Evolutionary conservation across 2,329 filamentous ascomycete species (phyloP).

Genomic region (Akanthomyces lecanii): DNA sequence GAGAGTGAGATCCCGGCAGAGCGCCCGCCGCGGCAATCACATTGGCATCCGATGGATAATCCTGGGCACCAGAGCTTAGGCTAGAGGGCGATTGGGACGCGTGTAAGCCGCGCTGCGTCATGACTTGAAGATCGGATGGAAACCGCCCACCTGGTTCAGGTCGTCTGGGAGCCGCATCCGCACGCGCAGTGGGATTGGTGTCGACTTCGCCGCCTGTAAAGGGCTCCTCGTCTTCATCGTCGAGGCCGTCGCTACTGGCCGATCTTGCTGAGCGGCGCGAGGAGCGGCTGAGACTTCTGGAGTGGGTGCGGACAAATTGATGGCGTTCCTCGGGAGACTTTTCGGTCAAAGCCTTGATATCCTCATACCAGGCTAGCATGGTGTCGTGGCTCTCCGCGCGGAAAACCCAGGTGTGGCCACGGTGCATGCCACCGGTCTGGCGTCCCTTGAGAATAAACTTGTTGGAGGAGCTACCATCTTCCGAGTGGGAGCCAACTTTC

Average conservation of each 20-base stretch:
- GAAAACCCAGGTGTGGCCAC: conserved; percentile 70
- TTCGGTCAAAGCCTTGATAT: conserved; percentile 85
- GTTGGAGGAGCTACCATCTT: conserved; percentile 77
- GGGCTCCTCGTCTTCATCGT: conserved; percentile 64
- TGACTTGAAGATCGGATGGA: conserved; percentile 87
- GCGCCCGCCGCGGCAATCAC: conserved; percentile 55
- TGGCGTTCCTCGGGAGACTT: conserved; percentile 83
- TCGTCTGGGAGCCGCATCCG: conserved; percentile 56
- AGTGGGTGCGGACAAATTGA: conserved; percentile 79
- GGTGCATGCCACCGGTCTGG: conserved; percentile 88
- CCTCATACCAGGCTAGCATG: conserved; percentile 95
- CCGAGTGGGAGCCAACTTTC: conserved; percentile 88
- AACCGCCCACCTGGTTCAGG: conserved; percentile 94
- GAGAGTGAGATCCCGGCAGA: conserved; percentile 40
- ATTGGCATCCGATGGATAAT: conserved; percentile 47
- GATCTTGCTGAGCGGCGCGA: conserved; percentile 61
- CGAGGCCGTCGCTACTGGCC: conserved; percentile 71
- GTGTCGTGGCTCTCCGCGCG: conserved; percentile 76
- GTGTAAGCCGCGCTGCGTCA: conserved; percentile 73
- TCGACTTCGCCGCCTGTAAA: conserved; percentile 48
- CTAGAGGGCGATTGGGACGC: conserved; percentile 76
- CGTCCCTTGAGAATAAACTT: conserved; percentile 98
- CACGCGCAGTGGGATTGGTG: conserved; percentile 44
- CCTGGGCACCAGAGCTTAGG: conserved; percentile 62
- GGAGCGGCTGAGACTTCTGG: conserved; percentile 68